Percentiles rank a stretch among this genome's conserved stretches.
These are phyloP conservation scores for Penicillium decumbens DNA, from an alignment of 2,329 filamentous ascomycete genomes.

Conservation along the genomic window DNA sequence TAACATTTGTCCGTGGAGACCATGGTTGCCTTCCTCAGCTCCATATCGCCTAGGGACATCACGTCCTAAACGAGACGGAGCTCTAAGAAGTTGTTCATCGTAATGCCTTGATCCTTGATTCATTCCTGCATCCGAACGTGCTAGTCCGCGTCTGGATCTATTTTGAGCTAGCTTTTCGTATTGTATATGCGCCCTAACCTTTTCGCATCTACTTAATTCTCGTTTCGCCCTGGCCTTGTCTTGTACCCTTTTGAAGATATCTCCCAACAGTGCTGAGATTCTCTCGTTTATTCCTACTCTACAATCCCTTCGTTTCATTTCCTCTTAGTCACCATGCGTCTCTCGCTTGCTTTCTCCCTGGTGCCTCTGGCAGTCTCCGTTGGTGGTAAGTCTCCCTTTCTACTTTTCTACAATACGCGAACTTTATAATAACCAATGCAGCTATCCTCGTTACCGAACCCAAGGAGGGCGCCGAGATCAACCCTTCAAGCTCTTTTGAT, in stretches of 20 bases:
- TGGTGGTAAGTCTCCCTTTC: constrained; percentile 20
- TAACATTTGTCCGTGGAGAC: not conserved
- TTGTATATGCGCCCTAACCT: not conserved
- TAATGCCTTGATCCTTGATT: not conserved
- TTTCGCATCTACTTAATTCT: not conserved
- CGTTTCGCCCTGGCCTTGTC: not conserved
- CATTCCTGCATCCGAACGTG: not conserved
- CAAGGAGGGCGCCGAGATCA: constrained; percentile 27
- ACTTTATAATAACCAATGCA: constrained; percentile 10
- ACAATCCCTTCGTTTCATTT: constrained; percentile 1
- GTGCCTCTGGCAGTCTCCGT: constrained; percentile 28
- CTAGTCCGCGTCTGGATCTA: not conserved
- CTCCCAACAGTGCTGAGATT: not conserved
- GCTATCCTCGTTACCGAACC: constrained; percentile 37
- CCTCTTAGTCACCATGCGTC: constrained; percentile 23
- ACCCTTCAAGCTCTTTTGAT: constrained; percentile 32
- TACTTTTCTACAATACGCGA: not conserved
- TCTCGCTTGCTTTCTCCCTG: constrained; percentile 21
- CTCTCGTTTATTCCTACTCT: not conserved
- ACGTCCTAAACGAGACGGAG: not conserved
- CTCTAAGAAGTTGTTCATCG: not conserved
- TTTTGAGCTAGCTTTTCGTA: not conserved
- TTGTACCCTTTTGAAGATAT: not conserved
- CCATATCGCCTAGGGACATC: not conserved
- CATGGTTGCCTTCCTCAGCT: not conserved